Evolutionary conservation across 2,329 filamentous ascomycete genomes (phyloP).

Genomic region (Aspergillus phoenicis): DNA sequence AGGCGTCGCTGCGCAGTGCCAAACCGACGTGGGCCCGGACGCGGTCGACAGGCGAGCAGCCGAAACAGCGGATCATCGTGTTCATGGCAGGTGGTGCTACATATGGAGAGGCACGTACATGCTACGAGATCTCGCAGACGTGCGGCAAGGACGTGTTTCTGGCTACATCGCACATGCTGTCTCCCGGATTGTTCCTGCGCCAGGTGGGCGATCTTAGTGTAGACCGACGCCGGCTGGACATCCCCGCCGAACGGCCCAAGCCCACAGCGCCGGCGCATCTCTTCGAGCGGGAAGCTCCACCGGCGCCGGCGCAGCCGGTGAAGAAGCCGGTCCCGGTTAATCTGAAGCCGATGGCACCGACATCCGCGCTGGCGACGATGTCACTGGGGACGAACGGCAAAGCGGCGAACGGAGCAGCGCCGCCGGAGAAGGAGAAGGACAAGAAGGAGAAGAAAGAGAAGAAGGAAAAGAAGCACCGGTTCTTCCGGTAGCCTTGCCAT

Average conservation of each 20-base stretch:
- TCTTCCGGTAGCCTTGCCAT: slow-evolving; percentile 45
- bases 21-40: slow-evolving; percentile 95
- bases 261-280: slow-evolving; percentile 83
- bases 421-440: slow-evolving; percentile 30
- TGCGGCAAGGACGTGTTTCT: slow-evolving; percentile 83
- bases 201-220: slow-evolving; percentile 79
- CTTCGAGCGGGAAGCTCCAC: slow-evolving; percentile 69
- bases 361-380: slow-evolving; percentile 41
- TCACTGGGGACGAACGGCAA: slow-evolving; percentile 45
- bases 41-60: slow-evolving; percentile 72
- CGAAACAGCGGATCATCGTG: slow-evolving; percentile 85
- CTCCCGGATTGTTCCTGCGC: slow-evolving; percentile 76
- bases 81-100: slow-evolving; percentile 96
- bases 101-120: slow-evolving; percentile 83
- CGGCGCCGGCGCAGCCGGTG: slow-evolving; percentile 40
- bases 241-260: slow-evolving; percentile 78
- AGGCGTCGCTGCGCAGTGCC: slow-evolving; percentile 81
- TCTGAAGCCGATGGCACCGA: slow-evolving; percentile 32
- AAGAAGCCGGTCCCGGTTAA: slow-evolving; percentile 25
- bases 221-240: slow-evolving; percentile 73
- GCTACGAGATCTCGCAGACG: slow-evolving; percentile 79
- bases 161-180: slow-evolving; percentile 89
- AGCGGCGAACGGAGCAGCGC: slow-evolving; percentile 27
- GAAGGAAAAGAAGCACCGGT: slow-evolving; percentile 55
- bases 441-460: slow-evolving; percentile 7